Evolutionary conservation across 805 yeast species (phyloP).

Genomic region (Metschnikowia vanudenii): DNA sequence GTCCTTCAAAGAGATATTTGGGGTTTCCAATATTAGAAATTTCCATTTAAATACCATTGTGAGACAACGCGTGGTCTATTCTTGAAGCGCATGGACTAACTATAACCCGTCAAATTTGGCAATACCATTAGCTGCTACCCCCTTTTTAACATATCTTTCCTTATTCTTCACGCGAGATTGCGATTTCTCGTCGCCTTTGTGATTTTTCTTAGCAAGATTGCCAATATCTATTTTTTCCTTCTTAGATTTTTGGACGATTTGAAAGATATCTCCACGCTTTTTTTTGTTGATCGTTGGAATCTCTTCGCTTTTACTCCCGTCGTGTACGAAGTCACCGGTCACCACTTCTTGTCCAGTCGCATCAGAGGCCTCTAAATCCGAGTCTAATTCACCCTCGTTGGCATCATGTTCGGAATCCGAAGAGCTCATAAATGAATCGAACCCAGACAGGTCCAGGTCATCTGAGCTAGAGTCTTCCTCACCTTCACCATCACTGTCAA

Average conservation of each 20-base stretch:
- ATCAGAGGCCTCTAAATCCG: not conserved
- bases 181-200: conserved; percentile 15
- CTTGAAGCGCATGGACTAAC: not conserved
- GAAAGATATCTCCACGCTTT: conserved; percentile 7
- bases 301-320: conserved; percentile 4
- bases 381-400: not conserved
- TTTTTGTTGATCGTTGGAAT: conserved; percentile 1
- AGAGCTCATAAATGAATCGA: not conserved
- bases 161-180: conserved; percentile 1
- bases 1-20: too few species aligned
- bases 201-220: conserved; percentile 18
- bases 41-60: not conserved
- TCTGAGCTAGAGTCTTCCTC: conserved; percentile 3
- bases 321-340: too few species aligned
- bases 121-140: conserved; percentile 18
- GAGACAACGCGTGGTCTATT: too few species aligned
- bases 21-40: too few species aligned
- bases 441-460: conserved; percentile 2
- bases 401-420: not conserved
- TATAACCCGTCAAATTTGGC: conserved; percentile 57
- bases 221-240: conserved; percentile 21
- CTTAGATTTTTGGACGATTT: conserved; percentile 16
- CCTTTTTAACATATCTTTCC: conserved; percentile 9
- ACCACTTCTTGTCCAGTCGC: too few species aligned
- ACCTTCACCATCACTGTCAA: conserved; percentile 5